Evolutionary conservation across 345 rosid species (phyloP).

Genomic region (Arabis hirsuta): DNA sequence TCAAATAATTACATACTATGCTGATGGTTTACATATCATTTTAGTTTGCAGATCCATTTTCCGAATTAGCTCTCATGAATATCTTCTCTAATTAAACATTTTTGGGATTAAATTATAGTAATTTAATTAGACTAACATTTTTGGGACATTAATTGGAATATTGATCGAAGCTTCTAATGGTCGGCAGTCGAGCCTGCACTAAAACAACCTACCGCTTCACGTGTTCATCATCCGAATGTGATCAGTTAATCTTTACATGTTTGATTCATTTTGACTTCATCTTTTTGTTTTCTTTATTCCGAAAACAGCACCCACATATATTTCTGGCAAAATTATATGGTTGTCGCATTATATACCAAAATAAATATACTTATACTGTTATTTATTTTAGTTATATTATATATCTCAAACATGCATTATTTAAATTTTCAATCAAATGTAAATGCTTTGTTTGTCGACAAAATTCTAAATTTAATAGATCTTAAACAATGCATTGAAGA

Average conservation of each 20-base stretch:
- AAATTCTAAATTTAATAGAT: not conserved
- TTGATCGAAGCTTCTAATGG: slow-evolving; percentile 35
- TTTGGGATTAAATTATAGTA: too few species aligned
- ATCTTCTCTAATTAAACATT: too few species aligned
- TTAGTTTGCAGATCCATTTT: too few species aligned
- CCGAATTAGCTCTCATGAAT: too few species aligned
- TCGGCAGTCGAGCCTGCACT: slow-evolving; percentile 44
- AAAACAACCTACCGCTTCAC: slow-evolving; percentile 38
- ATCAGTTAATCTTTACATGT: slow-evolving; percentile 1
- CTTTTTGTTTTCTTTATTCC: not conserved
- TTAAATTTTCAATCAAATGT: not conserved
- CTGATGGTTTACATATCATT: too few species aligned
- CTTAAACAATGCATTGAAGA: slow-evolving; percentile 23
- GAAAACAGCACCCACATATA: slow-evolving; percentile 1
- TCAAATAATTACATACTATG: too few species aligned
- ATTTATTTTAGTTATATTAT: too few species aligned
- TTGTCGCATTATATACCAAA: not conserved
- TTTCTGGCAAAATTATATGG: not conserved
- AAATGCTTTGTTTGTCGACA: not conserved
- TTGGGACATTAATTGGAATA: slow-evolving; percentile 8
- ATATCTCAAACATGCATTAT: not conserved
- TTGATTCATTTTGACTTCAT: slow-evolving; percentile 28
- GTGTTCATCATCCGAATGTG: slow-evolving; percentile 4
- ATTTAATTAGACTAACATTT: not conserved
- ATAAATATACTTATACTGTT: not conserved